phyloP scores from a whole-genome alignment of 1,139 yeast genomes.

The Zygotorulaspora mrakii region DNA sequence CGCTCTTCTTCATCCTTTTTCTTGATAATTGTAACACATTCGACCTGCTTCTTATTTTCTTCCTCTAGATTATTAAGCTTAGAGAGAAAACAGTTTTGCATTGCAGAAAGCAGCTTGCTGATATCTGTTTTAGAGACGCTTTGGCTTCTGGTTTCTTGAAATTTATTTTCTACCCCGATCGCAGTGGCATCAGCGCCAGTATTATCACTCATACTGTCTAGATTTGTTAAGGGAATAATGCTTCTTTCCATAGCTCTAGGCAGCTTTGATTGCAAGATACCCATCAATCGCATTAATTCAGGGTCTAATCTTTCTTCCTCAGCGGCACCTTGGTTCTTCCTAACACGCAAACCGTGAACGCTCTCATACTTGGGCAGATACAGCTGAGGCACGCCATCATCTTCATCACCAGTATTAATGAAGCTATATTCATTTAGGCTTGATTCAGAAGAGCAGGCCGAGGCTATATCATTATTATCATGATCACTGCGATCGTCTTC shows the following conservation, averaged over 20 bases:
- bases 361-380: conserved; percentile 16
- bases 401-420: conserved; percentile 20
- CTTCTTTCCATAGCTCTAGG: conserved; percentile 1
- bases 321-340: neutral
- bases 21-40: conserved; percentile 14
- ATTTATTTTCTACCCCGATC: neutral
- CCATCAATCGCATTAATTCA: conserved; percentile 14
- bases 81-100: conserved; percentile 8
- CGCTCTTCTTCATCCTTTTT: conserved; percentile 20
- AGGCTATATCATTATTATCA: conserved; percentile 2
- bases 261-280: conserved; percentile 15
- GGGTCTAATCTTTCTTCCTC: conserved; percentile 14
- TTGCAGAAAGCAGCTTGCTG: conserved; percentile 8
- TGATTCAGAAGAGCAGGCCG: conserved; percentile 14
- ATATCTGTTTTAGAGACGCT: conserved; percentile 4
- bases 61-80: conserved; percentile 14
- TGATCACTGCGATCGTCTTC: conserved; percentile 9
- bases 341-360: conserved; percentile 1
- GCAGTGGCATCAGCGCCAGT: neutral
- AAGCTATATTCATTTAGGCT: conserved; percentile 18
- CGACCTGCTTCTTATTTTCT: conserved; percentile 17
- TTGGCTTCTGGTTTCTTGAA: neutral
- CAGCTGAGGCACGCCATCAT: conserved; percentile 21
- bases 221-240: neutral
- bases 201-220: too few species aligned